A percentile compares a stretch with the other conserved stretches of the same genome.
These are phyloP conservation scores for Clarireedia hainanense DNA, from an alignment of 2,329 filamentous ascomycete genomes.

Conservation along the genomic window DNA sequence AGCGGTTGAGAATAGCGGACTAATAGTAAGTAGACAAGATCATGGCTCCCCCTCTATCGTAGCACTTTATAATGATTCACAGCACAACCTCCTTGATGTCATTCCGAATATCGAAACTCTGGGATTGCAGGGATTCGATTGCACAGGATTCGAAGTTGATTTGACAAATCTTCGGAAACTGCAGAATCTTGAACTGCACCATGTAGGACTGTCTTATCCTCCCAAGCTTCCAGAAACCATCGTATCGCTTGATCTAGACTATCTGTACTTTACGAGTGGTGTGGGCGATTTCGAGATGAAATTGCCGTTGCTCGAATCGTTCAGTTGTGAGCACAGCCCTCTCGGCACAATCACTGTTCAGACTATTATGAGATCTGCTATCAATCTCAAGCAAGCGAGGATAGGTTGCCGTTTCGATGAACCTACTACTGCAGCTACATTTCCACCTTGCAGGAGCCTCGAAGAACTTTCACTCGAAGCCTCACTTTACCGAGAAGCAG, in stretches of 20 bases:
- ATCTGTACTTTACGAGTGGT: conserved; percentile 7
- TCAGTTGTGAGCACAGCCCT: conserved; percentile 19
- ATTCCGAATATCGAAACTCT: too few species aligned
- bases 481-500: conserved; percentile 14
- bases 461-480: conserved; percentile 18
- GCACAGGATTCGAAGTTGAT: too few species aligned
- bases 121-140: too few species aligned
- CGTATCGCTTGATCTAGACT: conserved; percentile 19
- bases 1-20: background rate
- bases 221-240: conserved; percentile 24
- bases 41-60: background rate
- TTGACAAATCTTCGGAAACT: too few species aligned
- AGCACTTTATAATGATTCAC: background rate
- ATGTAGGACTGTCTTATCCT: background rate
- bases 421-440: conserved; percentile 1
- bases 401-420: conserved; percentile 17
- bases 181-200: too few species aligned
- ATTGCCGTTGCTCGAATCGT: conserved; percentile 24
- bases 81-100: background rate
- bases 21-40: background rate
- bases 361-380: conserved; percentile 12
- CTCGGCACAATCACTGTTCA: conserved; percentile 13
- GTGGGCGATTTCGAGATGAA: background rate
- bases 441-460: conserved; percentile 19
- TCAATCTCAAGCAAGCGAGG: conserved; percentile 19